Base-by-base conservation (phyloP, 1,139 yeast species). In the Geotrichum bryndzae region DNA sequence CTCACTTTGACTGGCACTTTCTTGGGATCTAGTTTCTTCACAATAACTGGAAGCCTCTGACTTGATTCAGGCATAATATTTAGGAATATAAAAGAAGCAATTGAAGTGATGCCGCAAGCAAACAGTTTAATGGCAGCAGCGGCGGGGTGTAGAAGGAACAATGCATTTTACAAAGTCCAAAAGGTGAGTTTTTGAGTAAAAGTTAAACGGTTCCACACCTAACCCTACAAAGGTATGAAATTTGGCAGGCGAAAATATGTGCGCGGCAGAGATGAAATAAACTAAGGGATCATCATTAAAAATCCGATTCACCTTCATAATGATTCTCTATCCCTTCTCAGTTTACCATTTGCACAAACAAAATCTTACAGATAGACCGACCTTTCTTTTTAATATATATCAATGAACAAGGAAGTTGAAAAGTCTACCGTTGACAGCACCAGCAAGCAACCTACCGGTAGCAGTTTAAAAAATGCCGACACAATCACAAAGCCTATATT, bases 1-100 rank as follows among this genome's bases (percentile, higher is more conserved):
- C 52, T 31, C 31, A 59, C 58, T 38, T 57, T 22, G 15, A 58
- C 51, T n/a, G 56, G 35, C 2, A 35, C 33, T 33, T 55, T n/a
- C 41, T 50, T 41, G 15, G 56, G 13, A 25, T 60, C 64, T 53
- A 58, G 57, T 53, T 61, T 57, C 52, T 56, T 53, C 2, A 61
- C 62, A n/a, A 56, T 48, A 1, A 60, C 58, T 10, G 60, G 62
- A 11, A 52, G 51, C 23, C 48, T 22, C 55, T 56, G 18, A 23
- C 59, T 48, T 8, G 57, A 58, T 31, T 54, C 52, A 6, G 57
- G 22, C 60, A 61, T 59, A 11, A 27, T 10, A 25, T 45, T 10
- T 54, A 29, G 7, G 4, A 18, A 29, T 29, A 33, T 52, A 5
- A 38, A 31, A 27, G 15, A 52, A 52, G 50, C 29, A 25, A 18